A percentile compares a stretch with the other conserved stretches of the same genome.
These are phyloP conservation scores for Umbelopsis sp. DNA, from an alignment of 192 early-diverging fungal species.

Conservation along the genomic window DNA sequence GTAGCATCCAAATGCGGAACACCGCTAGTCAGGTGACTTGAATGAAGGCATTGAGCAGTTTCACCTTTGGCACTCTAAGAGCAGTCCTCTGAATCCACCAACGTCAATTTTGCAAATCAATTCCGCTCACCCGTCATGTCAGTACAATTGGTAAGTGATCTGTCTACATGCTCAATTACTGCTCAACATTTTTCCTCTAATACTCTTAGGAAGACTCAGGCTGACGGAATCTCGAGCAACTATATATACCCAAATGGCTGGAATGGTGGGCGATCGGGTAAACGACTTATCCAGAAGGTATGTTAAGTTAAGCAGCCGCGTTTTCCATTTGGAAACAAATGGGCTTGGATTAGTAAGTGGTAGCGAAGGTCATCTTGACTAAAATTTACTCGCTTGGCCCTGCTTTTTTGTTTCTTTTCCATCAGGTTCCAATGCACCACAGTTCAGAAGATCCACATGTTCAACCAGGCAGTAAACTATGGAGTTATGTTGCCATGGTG, in stretches of 20 bases:
- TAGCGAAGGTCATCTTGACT: too few relatives aligned
- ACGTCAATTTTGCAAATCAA: too few relatives aligned
- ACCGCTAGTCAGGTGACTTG: background rate
- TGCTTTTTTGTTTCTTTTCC: too few relatives aligned
- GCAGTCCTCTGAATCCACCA: too few relatives aligned
- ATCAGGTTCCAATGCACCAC: background rate
- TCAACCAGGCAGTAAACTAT: conserved; percentile 5
- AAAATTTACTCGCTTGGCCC: background rate
- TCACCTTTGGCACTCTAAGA: too few relatives aligned
- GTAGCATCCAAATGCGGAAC: background rate
- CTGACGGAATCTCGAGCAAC: background rate
- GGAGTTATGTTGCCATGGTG: background rate
- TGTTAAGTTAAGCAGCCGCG: background rate
- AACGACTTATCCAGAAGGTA: conserved; percentile 14
- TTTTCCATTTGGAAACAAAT: background rate
- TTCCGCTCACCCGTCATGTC: background rate
- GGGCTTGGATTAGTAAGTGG: background rate
- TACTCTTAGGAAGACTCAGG: background rate
- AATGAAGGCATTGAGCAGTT: background rate
- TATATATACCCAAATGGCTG: conserved; percentile 11
- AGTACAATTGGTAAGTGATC: background rate
- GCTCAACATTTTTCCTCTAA: background rate
- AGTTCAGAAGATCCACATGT: background rate
- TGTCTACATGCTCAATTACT: background rate
- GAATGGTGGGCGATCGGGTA: conserved; percentile 14